Evolutionary conservation across 352 stramenopile genomes (phyloP).

Genomic region (Globisporangium polare): DNA sequence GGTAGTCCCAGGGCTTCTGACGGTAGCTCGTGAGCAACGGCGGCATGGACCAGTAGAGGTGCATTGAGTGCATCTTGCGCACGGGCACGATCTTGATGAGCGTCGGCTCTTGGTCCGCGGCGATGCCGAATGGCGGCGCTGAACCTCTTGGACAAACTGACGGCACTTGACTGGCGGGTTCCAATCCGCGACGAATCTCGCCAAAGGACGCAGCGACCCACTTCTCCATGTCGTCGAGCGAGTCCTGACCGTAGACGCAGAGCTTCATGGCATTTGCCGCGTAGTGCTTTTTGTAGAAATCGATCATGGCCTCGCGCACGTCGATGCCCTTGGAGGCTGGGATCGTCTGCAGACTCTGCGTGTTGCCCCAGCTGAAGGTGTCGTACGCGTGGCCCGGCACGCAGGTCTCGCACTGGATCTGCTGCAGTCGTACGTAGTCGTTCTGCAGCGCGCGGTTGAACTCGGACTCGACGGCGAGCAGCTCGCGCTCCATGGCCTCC

Average conservation of each 20-base stretch:
- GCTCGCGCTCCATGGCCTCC: constrained; percentile 76
- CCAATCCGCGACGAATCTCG: constrained; percentile 24
- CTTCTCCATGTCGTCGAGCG: constrained; percentile 51
- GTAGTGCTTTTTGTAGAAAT: constrained; percentile 60
- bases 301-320: constrained; percentile 46
- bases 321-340: constrained; percentile 37
- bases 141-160: neutral
- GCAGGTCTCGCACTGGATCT: constrained; percentile 67
- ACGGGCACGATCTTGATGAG: constrained; percentile 44
- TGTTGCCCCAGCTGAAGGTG: constrained; percentile 82
- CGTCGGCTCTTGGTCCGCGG: constrained; percentile 23
- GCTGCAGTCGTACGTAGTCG: constrained; percentile 56
- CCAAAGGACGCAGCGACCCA: constrained; percentile 54
- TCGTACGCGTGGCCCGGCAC: constrained; percentile 50
- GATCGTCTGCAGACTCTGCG: constrained; percentile 37
- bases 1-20: constrained; percentile 53
- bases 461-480: constrained; percentile 82
- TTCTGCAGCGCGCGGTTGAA: constrained; percentile 69
- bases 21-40: constrained; percentile 33
- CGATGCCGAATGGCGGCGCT: constrained; percentile 27
- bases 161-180: neutral
- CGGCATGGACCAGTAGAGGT: constrained; percentile 50
- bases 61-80: constrained; percentile 37
- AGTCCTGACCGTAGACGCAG: constrained; percentile 60
- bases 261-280: constrained; percentile 64